Evolutionary conservation across 176 grass and related monocot genomes (phyloP).

Genomic region (Oryza australiensis): DNA sequence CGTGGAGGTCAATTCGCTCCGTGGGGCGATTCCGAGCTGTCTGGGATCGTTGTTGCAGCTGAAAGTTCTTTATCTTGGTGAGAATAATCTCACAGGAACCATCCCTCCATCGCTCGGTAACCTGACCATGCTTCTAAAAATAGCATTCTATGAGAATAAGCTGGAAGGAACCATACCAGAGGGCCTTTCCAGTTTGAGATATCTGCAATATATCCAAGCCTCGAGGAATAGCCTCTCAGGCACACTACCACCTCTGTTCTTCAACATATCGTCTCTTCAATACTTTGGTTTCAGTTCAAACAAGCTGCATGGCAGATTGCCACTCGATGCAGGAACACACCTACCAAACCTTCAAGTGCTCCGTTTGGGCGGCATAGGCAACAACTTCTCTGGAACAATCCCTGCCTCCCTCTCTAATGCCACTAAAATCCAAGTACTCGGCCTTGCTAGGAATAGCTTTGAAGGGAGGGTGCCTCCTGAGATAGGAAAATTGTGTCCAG

Average conservation of each 20-base stretch:
- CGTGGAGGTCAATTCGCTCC: not conserved
- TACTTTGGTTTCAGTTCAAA: slow-evolving; percentile 10
- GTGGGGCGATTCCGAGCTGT: not conserved
- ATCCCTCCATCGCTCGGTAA: slow-evolving; percentile 32
- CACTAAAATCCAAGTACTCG: not conserved
- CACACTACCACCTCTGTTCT: slow-evolving; percentile 21
- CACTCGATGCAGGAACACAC: not conserved
- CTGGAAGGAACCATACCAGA: slow-evolving; percentile 15
- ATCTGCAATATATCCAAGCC: not conserved
- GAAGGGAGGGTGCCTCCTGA: slow-evolving; percentile 15
- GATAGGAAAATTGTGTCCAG: slow-evolving; percentile 29
- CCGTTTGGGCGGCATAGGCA: not conserved
- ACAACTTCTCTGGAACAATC: slow-evolving; percentile 20
- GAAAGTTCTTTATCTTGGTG: not conserved
- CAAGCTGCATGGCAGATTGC: slow-evolving; percentile 19
- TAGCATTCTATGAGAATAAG: not conserved
- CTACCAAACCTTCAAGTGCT: slow-evolving; percentile 2
- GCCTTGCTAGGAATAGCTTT: slow-evolving; percentile 11
- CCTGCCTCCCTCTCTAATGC: slow-evolving; percentile 16
- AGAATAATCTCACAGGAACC: not conserved
- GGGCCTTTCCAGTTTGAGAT: slow-evolving; percentile 12
- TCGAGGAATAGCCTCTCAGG: slow-evolving; percentile 21
- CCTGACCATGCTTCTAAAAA: not conserved
- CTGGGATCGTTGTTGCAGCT: slow-evolving; percentile 10
- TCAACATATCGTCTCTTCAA: slow-evolving; percentile 32